Evolutionary conservation across 1,284 basidiomycete species (phyloP).

Genomic region (Flammula alnicola): DNA sequence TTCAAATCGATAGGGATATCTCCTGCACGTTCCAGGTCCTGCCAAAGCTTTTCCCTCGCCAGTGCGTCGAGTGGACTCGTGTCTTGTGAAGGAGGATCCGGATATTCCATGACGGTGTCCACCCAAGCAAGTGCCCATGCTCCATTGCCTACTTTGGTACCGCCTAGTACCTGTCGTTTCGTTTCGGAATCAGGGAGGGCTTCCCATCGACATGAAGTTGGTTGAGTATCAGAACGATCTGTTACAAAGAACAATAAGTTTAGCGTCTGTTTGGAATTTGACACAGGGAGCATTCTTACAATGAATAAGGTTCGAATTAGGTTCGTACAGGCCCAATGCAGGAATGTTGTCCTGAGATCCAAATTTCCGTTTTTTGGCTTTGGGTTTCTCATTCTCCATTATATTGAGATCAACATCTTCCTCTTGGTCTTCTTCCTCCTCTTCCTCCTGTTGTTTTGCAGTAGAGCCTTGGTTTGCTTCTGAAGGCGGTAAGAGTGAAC

Average conservation of each 20-base stretch:
- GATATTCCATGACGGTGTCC: slow-evolving; percentile 70
- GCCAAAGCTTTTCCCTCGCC: slow-evolving; percentile 21
- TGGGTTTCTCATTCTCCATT: slow-evolving; percentile 24
- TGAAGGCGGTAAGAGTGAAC: too few relatives aligned
- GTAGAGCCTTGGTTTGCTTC: too few relatives aligned
- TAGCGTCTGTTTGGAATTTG: slow-evolving; percentile 11
- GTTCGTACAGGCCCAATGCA: slow-evolving; percentile 72
- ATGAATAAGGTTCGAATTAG: slow-evolving; percentile 69
- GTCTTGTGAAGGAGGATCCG: slow-evolving; percentile 16
- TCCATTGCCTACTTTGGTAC: slow-evolving; percentile 72
- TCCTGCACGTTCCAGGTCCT: slow-evolving; percentile 19
- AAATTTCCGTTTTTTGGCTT: slow-evolving; percentile 38
- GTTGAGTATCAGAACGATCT: slow-evolving; percentile 78
- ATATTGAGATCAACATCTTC: slow-evolving; percentile 30
- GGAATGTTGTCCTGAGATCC: slow-evolving; percentile 37
- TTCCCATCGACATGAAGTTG: slow-evolving; percentile 68
- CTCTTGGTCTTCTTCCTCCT: slow-evolving; percentile 26
- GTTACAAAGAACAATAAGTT: slow-evolving; percentile 8
- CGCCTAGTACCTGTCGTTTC: slow-evolving; percentile 60
- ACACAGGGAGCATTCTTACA: slow-evolving; percentile 51
- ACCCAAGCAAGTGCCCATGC: slow-evolving; percentile 82
- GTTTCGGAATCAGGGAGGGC: slow-evolving; percentile 47
- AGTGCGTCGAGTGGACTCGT: slow-evolving; percentile 14
- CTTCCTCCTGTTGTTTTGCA: too few relatives aligned
- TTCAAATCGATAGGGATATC: slow-evolving; percentile 16